These are phyloP conservation scores for Penicillium soppii DNA, from an alignment of 495 filamentous ascomycete species.

Conservation along the genomic window DNA sequence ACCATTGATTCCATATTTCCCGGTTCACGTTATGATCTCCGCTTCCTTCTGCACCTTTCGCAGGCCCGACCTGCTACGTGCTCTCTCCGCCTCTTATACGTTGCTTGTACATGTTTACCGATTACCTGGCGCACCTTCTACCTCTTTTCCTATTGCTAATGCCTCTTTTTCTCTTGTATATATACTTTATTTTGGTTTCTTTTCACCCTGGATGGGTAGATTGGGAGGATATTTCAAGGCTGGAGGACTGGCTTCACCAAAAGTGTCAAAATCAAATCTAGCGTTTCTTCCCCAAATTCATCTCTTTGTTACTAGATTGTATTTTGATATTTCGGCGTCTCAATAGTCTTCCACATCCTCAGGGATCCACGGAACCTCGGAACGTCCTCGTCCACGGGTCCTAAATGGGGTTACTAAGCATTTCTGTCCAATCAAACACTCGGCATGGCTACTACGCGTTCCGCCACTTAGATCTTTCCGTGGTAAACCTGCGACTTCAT, in stretches of 20 bases:
- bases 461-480: background rate
- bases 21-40: background rate
- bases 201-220: slow-evolving; percentile 27
- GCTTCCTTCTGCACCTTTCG: slow-evolving; percentile 16
- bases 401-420: background rate
- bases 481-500: background rate
- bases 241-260: slow-evolving; percentile 10
- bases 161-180: slow-evolving; percentile 32
- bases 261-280: slow-evolving; percentile 9
- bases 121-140: slow-evolving; percentile 19
- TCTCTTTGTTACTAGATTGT: background rate
- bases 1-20: background rate
- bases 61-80: slow-evolving; percentile 13
- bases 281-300: background rate
- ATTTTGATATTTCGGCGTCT: background rate
- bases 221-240: slow-evolving; percentile 16
- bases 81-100: slow-evolving; percentile 12
- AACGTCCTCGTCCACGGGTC: too few relatives aligned
- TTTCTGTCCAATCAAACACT: background rate
- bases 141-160: slow-evolving; percentile 21
- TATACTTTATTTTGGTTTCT: slow-evolving; percentile 28
- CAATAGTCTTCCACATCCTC: too few relatives aligned
- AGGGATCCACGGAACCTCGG: too few relatives aligned
- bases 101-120: slow-evolving; percentile 32
- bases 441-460: background rate